phyloP scores from a whole-genome alignment of 2,329 filamentous ascomycete species.

The Cercospora sojina region DNA sequence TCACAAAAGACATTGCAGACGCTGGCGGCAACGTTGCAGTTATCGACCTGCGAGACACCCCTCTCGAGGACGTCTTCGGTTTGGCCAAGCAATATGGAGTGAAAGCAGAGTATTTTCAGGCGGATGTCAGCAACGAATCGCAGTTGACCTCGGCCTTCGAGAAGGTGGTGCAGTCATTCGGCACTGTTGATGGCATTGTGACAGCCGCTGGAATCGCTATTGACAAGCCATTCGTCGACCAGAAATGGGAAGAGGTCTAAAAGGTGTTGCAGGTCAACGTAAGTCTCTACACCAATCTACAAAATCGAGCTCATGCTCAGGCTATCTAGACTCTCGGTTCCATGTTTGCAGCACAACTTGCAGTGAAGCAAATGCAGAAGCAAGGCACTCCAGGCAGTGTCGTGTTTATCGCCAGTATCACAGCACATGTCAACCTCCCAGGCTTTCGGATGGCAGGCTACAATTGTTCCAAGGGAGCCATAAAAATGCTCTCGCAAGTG shows the following conservation, averaged over 20 bases:
- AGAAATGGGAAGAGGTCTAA: conserved; percentile 34
- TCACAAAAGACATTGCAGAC: conserved; percentile 33
- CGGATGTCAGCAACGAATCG: conserved; percentile 42
- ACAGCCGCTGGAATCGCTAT: conserved; percentile 36
- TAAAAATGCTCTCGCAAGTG: conserved; percentile 30
- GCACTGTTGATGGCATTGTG: conserved; percentile 32
- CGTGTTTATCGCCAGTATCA: conserved; percentile 40
- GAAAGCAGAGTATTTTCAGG: conserved; percentile 43
- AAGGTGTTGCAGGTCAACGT: conserved; percentile 42
- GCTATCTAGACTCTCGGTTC: conserved; percentile 33
- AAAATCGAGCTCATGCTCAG: background rate
- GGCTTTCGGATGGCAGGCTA: conserved; percentile 38
- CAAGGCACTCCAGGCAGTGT: conserved; percentile 40
- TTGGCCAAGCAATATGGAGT: conserved; percentile 60
- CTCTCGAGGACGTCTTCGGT: conserved; percentile 30
- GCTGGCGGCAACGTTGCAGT: conserved; percentile 55
- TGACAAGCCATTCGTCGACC: conserved; percentile 34
- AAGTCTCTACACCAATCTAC: background rate
- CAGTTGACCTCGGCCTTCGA: conserved; percentile 30
- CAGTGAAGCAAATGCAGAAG: conserved; percentile 38
- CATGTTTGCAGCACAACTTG: conserved; percentile 38
- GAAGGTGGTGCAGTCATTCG: conserved; percentile 27
- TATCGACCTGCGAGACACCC: conserved; percentile 55
- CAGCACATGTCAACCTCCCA: conserved; percentile 37
- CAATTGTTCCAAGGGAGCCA: conserved; percentile 36